Evolutionary conservation across 192 early-diverging fungal species (phyloP), one percentile per base, ranked within the genome.

Genomic region (Chytriomyces confervae): DNA sequence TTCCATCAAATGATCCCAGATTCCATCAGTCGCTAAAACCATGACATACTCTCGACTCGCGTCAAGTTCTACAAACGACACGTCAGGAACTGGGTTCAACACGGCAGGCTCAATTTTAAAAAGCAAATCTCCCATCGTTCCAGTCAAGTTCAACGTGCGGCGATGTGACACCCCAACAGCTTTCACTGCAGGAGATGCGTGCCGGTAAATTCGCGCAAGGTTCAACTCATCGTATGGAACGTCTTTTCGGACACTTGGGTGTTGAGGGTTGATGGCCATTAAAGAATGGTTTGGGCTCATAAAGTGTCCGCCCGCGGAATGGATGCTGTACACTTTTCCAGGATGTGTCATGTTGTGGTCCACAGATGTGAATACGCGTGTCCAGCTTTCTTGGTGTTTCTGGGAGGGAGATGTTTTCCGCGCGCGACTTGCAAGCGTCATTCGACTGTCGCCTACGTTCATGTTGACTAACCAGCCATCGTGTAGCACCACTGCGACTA

Each of bases 261-360:
- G 48, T 16, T 69, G 74, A 0, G 73, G 53, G 23, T 79, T 61
- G 43, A 90, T 71, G 0, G 74, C 27, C 10, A 88, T 80, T 7
- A 86, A 68, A 4, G 79, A 82, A 36, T 85, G 86, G 70, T 75
- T 83, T 29, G 85, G 82, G 63, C 84, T 79, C 70, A 91, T 79
- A 66, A 91, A 91, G 62, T 85, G 76, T 0, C 89, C 89, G 5
- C 89, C 89, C 63, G 73, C 60, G 23, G 57, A 11, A 53, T 86
- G 71, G 46, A 91, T 90, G 69, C 81, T 75, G 68, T 79, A 79
- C 7, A 86, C 85, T 84, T 90, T 91, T 50, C 77, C 84, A 4
- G 87, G 83, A 71, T 90, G 88, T 18, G 83, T 80, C 85, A 89
- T 89, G 79, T 87, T 89, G 81, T 91, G 89, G 75, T 91, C 89